These are phyloP conservation scores for Cyberlindnera americana DNA, from an alignment of 805 yeast genomes.

Conservation along the genomic window DNA sequence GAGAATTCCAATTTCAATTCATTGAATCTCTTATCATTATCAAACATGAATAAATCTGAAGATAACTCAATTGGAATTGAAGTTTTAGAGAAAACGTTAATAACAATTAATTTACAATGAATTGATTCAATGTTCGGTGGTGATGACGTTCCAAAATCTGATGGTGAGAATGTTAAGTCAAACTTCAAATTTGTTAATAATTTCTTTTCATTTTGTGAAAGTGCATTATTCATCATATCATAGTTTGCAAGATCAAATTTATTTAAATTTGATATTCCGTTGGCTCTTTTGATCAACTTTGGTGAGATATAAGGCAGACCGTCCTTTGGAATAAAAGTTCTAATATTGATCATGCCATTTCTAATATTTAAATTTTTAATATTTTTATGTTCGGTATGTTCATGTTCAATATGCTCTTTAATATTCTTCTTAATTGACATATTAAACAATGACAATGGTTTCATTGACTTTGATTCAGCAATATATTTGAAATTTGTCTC, in stretches of 20 bases:
- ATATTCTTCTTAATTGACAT: too few species aligned
- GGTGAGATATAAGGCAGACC: conserved; percentile 38
- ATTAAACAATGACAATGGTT: conserved; percentile 5
- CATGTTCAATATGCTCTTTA: too few species aligned
- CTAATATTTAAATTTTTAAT: too few species aligned
- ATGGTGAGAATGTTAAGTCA: conserved; percentile 28
- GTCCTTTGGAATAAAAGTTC: conserved; percentile 31
- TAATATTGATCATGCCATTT: conserved; percentile 31
- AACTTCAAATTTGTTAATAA: conserved; percentile 28
- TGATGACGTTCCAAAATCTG: conserved; percentile 18
- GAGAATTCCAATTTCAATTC: conserved; percentile 25
- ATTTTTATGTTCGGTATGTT: too few species aligned
- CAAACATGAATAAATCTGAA: conserved; percentile 28
- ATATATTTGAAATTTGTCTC: conserved; percentile 13
- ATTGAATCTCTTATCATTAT: conserved; percentile 14
- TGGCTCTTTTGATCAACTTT: conserved; percentile 34
- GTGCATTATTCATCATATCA: conserved; percentile 25
- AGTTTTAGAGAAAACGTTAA: conserved; percentile 32
- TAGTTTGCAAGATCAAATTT: conserved; percentile 35
- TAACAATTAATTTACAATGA: conserved; percentile 30
- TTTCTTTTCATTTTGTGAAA: conserved; percentile 30
- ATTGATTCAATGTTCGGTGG: conserved; percentile 32
- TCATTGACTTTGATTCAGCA: conserved; percentile 2
- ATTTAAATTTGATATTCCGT: conserved; percentile 31
- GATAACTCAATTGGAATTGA: conserved; percentile 42